Evolutionary conservation across 345 rosid genomes (phyloP).

Genomic region (Eucalyptus sp.): DNA sequence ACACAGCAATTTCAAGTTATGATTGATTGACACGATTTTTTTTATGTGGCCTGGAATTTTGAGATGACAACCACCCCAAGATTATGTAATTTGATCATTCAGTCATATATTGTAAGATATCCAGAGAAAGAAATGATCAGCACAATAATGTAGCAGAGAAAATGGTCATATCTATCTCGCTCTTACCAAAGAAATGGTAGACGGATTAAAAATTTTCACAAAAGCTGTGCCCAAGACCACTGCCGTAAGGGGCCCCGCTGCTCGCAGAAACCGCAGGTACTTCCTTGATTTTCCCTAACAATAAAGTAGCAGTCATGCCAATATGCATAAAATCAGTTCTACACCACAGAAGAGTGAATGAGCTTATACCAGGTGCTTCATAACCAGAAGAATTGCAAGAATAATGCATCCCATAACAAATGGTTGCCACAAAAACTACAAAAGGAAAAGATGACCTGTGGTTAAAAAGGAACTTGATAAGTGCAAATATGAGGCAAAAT

Average conservation of each 20-base stretch:
- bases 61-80: background rate
- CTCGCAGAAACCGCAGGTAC: constrained; percentile 67
- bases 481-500: constrained; percentile 6
- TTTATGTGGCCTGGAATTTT: background rate
- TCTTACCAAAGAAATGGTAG: constrained; percentile 86
- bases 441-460: constrained; percentile 46
- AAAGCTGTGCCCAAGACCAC: constrained; percentile 76
- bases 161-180: background rate
- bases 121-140: background rate
- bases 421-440: constrained; percentile 99
- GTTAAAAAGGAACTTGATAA: constrained; percentile 33
- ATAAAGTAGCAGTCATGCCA: background rate
- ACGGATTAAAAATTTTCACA: constrained; percentile 71
- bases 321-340: background rate
- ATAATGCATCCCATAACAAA: constrained; percentile 89
- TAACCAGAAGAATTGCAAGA: constrained; percentile 68
- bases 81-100: background rate
- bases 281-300: constrained; percentile 88
- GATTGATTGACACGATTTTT: background rate
- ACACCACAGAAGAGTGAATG: background rate
- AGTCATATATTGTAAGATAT: background rate
- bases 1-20: background rate
- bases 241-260: constrained; percentile 92
- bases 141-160: background rate
- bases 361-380: constrained; percentile 82